Base-by-base conservation (phyloP, 2,329 filamentous ascomycete genomes). In the Phyllosticta paracitricarpa region DNA sequence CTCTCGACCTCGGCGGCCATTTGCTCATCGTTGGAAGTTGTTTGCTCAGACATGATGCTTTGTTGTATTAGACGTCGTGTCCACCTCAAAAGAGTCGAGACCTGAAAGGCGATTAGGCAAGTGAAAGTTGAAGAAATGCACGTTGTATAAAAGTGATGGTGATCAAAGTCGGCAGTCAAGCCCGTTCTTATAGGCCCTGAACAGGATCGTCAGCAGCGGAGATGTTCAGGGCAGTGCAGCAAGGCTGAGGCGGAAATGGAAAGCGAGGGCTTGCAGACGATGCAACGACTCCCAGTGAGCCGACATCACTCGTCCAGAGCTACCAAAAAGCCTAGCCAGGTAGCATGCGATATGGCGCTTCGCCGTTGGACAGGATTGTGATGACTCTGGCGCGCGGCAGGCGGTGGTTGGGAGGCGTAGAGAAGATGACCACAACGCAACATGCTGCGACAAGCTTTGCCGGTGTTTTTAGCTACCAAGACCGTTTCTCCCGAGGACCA, bases 1-100 rank as follows among this genome's bases (percentile, higher is more conserved):
- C 55, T 22, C 40, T 22, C 25, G 4, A 64, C 65, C n/a, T 63
- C 52, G 19, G 63, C 61, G 2, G 64, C 66, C 17, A 68, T 66
- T 58, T 70, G 70, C 56, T 66, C 59, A 56, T 51, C 25, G 25
- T 59, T n/a, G n/a, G 40, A 17, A 26, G 19, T 28, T 26, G 48
- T 33, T 25, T 30, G 10, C 12, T 26, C 40, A 30, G 56, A n/a
- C 25, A 24, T 19, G 4, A 33, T 19, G 26, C 33, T 24, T 25
- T 10, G 56, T 48, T 24, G 33, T 17, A 28, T 8, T 10, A 19
- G 10, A 25, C 19, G 17, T 25, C 30, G 52, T 28, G 22, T 40
- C 54, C 51, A 52, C 35, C 25, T 40, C 58, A 35, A 56, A 52
- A 51, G 51, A 59, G 17, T 55, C 40, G 3, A 61, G 19, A 3